phyloP scores from a whole-genome alignment of 2,329 filamentous ascomycete genomes.

The Emericellopsis atlantica region DNA sequence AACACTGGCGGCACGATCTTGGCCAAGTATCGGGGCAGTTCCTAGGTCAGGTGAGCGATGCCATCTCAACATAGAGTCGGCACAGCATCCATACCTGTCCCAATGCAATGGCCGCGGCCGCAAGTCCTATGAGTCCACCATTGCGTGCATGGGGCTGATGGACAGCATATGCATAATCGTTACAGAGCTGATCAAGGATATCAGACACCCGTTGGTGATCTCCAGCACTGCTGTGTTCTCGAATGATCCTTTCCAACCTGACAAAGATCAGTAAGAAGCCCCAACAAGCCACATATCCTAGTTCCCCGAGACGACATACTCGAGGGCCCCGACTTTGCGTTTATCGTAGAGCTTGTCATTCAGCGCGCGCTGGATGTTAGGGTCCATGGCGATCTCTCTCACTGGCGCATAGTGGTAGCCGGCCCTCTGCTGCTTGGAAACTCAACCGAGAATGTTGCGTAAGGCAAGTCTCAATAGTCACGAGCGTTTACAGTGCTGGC shows the following conservation, averaged over 20 bases:
- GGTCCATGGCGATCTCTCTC: constrained; percentile 53
- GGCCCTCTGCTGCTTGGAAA: too few relatives aligned
- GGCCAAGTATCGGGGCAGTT: constrained; percentile 81
- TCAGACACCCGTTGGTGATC: constrained; percentile 72
- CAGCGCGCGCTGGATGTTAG: constrained; percentile 75
- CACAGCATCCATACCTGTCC: constrained; percentile 56
- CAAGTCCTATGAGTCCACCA: constrained; percentile 88
- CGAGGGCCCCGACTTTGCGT: constrained; percentile 88
- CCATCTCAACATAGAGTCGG: background rate
- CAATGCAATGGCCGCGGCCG: constrained; percentile 88
- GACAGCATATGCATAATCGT: constrained; percentile 94
- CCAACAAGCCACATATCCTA: too few relatives aligned
- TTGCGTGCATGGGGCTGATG: constrained; percentile 95
- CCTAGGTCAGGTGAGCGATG: constrained; percentile 35
- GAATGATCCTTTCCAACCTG: constrained; percentile 82
- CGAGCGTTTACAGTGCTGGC: too few relatives aligned
- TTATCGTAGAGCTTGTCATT: constrained; percentile 99
- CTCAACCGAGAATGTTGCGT: too few relatives aligned
- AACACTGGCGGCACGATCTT: constrained; percentile 93
- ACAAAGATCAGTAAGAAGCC: background rate
- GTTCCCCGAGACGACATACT: constrained; percentile 45
- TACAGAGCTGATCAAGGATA: constrained; percentile 91
- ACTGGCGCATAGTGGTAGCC: too few relatives aligned
- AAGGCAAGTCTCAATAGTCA: too few relatives aligned
- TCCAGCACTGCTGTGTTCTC: constrained; percentile 63